Conservation (phyloP, 2,329 filamentous ascomycete species). For the Proliferodiscus dingleyae region DNA sequence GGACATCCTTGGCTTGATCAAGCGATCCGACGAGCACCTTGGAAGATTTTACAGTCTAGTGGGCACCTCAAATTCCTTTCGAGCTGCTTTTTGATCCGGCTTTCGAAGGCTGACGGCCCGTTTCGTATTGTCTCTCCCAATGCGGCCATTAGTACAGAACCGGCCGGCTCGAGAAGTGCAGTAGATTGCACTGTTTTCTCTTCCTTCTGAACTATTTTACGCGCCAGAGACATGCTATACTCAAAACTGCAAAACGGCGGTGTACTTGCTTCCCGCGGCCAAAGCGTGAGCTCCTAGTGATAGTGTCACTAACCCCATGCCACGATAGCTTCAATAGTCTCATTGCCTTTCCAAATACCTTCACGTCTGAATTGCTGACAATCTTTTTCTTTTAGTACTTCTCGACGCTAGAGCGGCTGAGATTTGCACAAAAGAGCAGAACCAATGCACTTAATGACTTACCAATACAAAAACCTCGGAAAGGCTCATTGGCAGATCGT, state of each 20-base stretch:
- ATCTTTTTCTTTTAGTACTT: slow-evolving; percentile 52
- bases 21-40: no score
- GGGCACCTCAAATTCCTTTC: no score
- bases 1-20: no score
- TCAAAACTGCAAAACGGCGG: background rate
- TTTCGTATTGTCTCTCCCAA: slow-evolving; percentile 2
- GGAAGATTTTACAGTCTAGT: no score
- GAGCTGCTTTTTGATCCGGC: no score
- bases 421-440: slow-evolving; percentile 51
- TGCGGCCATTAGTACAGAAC: background rate
- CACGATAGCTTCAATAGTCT: background rate
- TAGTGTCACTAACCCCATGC: background rate
- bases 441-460: slow-evolving; percentile 28
- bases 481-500: slow-evolving; percentile 25
- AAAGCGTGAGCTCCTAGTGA: background rate
- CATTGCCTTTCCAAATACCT: background rate
- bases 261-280: background rate
- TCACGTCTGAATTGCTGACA: slow-evolving; percentile 3
- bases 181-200: background rate
- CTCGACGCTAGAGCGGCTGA: slow-evolving; percentile 65
- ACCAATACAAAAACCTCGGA: slow-evolving; percentile 24
- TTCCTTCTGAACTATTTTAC: background rate
- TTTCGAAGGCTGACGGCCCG: no score
- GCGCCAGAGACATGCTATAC: background rate
- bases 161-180: background rate